Evolutionary conservation across 2,329 filamentous ascomycete species (phyloP).

Genomic region (Apiospora marii): DNA sequence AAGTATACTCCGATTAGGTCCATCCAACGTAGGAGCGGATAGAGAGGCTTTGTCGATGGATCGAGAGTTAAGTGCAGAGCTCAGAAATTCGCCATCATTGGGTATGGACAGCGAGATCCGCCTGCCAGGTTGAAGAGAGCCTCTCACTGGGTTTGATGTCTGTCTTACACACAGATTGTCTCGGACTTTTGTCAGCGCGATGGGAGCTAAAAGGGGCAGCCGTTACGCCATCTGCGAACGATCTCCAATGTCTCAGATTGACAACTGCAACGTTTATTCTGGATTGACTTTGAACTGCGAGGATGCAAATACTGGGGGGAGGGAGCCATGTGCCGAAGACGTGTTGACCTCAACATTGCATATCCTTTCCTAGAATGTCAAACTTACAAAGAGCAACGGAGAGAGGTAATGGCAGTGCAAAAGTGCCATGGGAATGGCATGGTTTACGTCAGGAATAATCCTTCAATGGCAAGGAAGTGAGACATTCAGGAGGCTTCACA

Average conservation of each 20-base stretch:
- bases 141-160: background rate
- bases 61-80: background rate
- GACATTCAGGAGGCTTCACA: background rate
- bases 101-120: background rate
- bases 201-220: background rate
- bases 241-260: background rate
- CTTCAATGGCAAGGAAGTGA: background rate
- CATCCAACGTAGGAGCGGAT: background rate
- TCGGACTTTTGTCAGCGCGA: constrained; percentile 5
- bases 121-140: background rate
- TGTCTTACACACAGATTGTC: constrained; percentile 16
- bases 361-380: background rate
- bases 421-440: background rate
- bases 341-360: constrained; percentile 14
- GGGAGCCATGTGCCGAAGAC: background rate
- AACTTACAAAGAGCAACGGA: background rate
- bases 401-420: background rate
- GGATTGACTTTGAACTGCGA: background rate
- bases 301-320: background rate
- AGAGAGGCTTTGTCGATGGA: background rate
- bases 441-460: background rate
- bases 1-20: background rate
- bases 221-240: background rate
- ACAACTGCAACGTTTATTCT: background rate
- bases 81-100: background rate